Evolutionary conservation across 2,329 filamentous ascomycete genomes (phyloP).

Genomic region (Botrytis medusae): DNA sequence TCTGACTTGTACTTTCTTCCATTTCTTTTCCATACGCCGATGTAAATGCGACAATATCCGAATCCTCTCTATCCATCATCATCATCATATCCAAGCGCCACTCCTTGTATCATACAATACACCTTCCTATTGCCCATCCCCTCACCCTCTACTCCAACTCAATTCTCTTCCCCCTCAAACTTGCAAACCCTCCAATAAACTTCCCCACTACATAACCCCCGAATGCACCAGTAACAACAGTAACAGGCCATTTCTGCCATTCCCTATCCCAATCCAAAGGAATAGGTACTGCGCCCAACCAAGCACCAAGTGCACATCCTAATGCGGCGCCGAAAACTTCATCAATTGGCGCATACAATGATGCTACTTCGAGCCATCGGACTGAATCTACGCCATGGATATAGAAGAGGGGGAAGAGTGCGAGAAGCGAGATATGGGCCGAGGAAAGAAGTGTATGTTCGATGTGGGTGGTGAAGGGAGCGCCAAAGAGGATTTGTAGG

Average conservation of each 20-base stretch:
- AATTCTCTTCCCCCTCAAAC: slow-evolving; percentile 39
- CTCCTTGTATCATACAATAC: neutral
- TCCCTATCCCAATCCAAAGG: slow-evolving; percentile 98
- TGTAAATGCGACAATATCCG: neutral
- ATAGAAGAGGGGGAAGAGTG: slow-evolving; percentile 79
- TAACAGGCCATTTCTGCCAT: slow-evolving; percentile 98
- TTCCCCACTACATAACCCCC: slow-evolving; percentile 73
- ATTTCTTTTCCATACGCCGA: slow-evolving; percentile 10
- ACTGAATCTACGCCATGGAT: slow-evolving; percentile 73
- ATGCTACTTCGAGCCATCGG: slow-evolving; percentile 70
- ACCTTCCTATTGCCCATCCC: neutral
- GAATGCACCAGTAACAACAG: slow-evolving; percentile 81
- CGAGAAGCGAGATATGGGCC: slow-evolving; percentile 77
- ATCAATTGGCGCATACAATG: slow-evolving; percentile 71
- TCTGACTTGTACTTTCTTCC: neutral
- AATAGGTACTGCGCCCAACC: slow-evolving; percentile 92
- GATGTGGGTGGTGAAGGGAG: slow-evolving; percentile 80
- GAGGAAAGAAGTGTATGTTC: slow-evolving; percentile 77
- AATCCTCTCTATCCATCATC: neutral
- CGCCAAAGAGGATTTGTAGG: slow-evolving; percentile 80
- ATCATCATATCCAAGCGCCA: neutral
- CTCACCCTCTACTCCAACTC: slow-evolving; percentile 35
- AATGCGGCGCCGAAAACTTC: slow-evolving; percentile 79
- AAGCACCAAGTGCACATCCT: slow-evolving; percentile 79
- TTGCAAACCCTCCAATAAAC: slow-evolving; percentile 49